A percentile compares a stretch with the other conserved stretches of the same genome.
These are phyloP conservation scores for Tolypocladium inflatum DNA, from an alignment of 2,329 filamentous ascomycete species.

Conservation along the genomic window DNA sequence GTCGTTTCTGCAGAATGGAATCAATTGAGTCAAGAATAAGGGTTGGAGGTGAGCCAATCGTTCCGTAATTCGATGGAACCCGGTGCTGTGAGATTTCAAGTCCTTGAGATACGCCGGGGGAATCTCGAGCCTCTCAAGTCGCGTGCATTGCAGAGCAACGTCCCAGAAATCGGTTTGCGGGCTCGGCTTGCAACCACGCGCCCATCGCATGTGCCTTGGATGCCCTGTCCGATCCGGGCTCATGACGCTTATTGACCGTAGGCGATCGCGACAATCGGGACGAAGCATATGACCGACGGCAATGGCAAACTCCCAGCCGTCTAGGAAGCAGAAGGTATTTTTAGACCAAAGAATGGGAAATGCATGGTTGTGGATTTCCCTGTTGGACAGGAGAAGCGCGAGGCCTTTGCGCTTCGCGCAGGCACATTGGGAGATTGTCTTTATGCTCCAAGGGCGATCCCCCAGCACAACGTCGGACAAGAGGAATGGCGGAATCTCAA, in stretches of 20 bases:
- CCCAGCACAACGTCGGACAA: too few relatives aligned
- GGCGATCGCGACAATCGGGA: background rate
- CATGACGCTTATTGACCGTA: background rate
- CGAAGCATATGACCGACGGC: background rate
- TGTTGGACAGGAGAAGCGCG: background rate
- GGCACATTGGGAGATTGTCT: background rate
- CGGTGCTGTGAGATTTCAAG: background rate
- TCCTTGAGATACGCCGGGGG: background rate
- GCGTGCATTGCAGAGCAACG: background rate
- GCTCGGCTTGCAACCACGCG: background rate
- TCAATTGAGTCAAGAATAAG: background rate
- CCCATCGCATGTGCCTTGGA: background rate
- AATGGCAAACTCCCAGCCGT: background rate
- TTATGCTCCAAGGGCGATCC: too few relatives aligned
- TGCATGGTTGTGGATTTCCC: background rate
- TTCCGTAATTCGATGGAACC: background rate
- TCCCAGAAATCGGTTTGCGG: background rate
- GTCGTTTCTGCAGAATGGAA: background rate
- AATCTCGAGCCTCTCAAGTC: background rate
- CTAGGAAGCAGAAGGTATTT: background rate
- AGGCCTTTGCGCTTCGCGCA: background rate
- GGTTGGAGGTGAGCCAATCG: background rate
- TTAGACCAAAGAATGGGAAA: background rate
- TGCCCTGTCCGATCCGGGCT: background rate
- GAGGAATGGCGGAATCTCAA: too few relatives aligned